Conservation (phyloP, 106 monocot species). For the Platanthera zijinensis region DNA sequence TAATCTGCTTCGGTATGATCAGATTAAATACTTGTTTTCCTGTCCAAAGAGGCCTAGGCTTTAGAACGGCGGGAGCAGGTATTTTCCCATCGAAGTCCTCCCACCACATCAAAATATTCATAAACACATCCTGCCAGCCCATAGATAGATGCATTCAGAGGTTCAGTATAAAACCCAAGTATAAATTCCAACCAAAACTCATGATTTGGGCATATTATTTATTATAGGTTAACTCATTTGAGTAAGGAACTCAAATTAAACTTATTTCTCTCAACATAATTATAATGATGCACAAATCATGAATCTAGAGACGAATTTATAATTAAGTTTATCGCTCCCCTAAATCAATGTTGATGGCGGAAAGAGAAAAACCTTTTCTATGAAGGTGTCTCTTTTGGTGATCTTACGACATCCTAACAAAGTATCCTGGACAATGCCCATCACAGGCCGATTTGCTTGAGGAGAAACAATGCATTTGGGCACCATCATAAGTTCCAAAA, state of each 20-base stretch:
- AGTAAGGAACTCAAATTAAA: no score
- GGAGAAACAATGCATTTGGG: slow-evolving; percentile 99
- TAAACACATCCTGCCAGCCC: slow-evolving; percentile 85
- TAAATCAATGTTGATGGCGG: no score
- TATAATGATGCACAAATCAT: no score
- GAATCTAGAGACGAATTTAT: no score
- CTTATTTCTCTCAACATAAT: no score
- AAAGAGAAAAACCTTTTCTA: slow-evolving; percentile 68
- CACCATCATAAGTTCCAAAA: slow-evolving; percentile 97
- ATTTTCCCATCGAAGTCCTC: slow-evolving; percentile 98
- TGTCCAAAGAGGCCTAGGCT: slow-evolving; percentile 96
- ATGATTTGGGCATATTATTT: no score
- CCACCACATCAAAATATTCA: slow-evolving; percentile 99
- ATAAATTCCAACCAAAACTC: background rate
- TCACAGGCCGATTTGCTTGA: slow-evolving; percentile 95
- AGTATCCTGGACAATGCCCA: slow-evolving; percentile 98
- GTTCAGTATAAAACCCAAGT: background rate
- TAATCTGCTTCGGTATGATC: slow-evolving; percentile 97
- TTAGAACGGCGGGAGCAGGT: slow-evolving; percentile 90
- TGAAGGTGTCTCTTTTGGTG: slow-evolving; percentile 96
- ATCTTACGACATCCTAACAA: slow-evolving; percentile 91
- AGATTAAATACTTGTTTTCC: slow-evolving; percentile 99
- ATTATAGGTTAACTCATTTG: no score
- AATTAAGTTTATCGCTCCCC: no score
- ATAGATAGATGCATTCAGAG: background rate